These are phyloP conservation scores for Lathyrus oleraceus DNA, from an alignment of 306 rosid species.

Conservation along the genomic window DNA sequence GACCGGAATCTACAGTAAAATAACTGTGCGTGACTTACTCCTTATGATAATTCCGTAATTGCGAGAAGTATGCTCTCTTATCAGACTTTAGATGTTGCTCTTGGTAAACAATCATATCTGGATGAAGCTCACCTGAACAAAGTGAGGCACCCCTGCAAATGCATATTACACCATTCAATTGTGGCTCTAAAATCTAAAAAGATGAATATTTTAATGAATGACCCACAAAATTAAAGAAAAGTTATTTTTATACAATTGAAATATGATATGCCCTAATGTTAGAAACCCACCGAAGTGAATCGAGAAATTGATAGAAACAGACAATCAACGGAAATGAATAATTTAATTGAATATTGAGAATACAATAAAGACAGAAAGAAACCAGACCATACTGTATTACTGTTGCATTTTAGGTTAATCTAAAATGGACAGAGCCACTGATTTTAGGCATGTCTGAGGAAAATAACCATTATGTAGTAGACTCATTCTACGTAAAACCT, in stretches of 20 bases:
- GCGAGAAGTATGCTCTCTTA: slow-evolving; percentile 60
- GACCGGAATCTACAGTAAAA: slow-evolving; percentile 9
- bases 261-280: background rate
- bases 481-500: background rate
- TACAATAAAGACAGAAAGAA: background rate
- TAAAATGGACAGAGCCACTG: background rate
- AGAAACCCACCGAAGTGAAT: slow-evolving; percentile 2
- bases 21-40: slow-evolving; percentile 55
- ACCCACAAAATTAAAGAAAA: slow-evolving; percentile 3
- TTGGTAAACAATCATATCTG: slow-evolving; percentile 63
- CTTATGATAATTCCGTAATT: slow-evolving; percentile 73
- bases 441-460: background rate
- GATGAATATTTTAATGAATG: slow-evolving; percentile 32
- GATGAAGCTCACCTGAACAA: slow-evolving; percentile 87
- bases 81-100: slow-evolving; percentile 62
- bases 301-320: slow-evolving; percentile 4
- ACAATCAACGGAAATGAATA: background rate
- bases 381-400: background rate
- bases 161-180: slow-evolving; percentile 39
- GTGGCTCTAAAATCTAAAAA: slow-evolving; percentile 18
- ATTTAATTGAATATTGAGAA: background rate
- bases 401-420: background rate
- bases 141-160: slow-evolving; percentile 80
- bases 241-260: slow-evolving; percentile 2
- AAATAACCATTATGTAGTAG: background rate